phyloP scores from a whole-genome alignment of 179 eudicot species.

The Spinacia oleracea region DNA sequence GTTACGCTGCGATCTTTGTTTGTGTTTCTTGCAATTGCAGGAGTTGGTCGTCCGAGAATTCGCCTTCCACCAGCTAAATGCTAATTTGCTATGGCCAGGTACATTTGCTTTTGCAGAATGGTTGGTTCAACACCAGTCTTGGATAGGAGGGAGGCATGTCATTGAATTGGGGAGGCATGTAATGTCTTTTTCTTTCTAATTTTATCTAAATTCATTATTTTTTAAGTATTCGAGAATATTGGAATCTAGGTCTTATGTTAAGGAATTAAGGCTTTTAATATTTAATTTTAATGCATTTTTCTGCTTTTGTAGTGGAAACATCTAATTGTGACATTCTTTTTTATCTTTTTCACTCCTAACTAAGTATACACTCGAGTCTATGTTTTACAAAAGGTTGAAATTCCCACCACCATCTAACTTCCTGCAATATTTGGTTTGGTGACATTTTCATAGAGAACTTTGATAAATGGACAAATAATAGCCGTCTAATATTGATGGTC shows the following conservation, averaged over 20 bases:
- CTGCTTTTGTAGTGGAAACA: background rate
- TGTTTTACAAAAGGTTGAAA: background rate
- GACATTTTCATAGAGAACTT: background rate
- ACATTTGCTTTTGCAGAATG: constrained; percentile 92
- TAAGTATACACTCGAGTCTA: background rate
- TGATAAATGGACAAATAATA: background rate
- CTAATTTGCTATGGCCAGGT: constrained; percentile 97
- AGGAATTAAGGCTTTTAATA: background rate
- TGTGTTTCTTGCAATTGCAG: constrained; percentile 44
- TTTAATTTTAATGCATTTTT: background rate
- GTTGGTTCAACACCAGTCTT: constrained; percentile 68
- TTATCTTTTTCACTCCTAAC: background rate
- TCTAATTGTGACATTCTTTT: background rate
- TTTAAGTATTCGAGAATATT: background rate
- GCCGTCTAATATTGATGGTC: background rate
- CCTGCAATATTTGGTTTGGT: background rate
- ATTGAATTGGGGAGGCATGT: constrained; percentile 89
- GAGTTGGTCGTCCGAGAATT: constrained; percentile 85
- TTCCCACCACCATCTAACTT: background rate
- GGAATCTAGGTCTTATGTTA: background rate
- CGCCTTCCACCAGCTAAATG: constrained; percentile 90
- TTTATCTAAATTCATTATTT: background rate
- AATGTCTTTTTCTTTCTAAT: constrained; percentile 16
- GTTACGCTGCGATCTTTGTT: background rate
- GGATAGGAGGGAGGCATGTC: constrained; percentile 65